phyloP scores from a whole-genome alignment of 345 rosid genomes.

The Rhizophora apiculata region DNA sequence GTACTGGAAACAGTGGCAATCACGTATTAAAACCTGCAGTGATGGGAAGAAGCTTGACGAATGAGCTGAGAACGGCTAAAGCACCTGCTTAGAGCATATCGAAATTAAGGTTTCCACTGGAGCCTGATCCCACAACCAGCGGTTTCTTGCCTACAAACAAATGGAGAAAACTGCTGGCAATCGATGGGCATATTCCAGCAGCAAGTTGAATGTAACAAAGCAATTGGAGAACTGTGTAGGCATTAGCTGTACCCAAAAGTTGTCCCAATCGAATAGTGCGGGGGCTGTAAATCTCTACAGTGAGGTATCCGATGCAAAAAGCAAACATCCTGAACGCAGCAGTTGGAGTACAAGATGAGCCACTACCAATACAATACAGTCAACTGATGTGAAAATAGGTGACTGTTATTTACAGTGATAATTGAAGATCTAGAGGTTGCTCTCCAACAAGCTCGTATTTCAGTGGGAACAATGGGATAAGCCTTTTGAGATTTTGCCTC shows the following conservation, averaged over 20 bases:
- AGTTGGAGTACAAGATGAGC: background rate
- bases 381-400: background rate
- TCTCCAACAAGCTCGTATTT: background rate
- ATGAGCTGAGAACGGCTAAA: slow-evolving; percentile 18
- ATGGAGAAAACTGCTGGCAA: slow-evolving; percentile 14
- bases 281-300: no score
- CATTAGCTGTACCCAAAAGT: slow-evolving; percentile 16
- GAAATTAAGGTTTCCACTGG: slow-evolving; percentile 16
- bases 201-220: slow-evolving; percentile 6
- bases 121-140: slow-evolving; percentile 15
- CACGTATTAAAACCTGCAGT: slow-evolving; percentile 7
- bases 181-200: slow-evolving; percentile 17
- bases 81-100: slow-evolving; percentile 27
- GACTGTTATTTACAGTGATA: no score
- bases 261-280: background rate
- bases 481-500: background rate
- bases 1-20: slow-evolving; percentile 14
- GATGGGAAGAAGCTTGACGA: slow-evolving; percentile 23
- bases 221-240: slow-evolving; percentile 11
- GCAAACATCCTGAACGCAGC: no score
- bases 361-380: background rate
- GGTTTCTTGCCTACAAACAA: slow-evolving; percentile 12
- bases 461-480: background rate
- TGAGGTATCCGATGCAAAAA: no score
- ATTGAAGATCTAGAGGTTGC: background rate